A percentile compares a stretch with the other conserved stretches of the same genome.
phyloP scores from a whole-genome alignment of 768 basidiomycete species.

The Trametes cinnabarina region DNA sequence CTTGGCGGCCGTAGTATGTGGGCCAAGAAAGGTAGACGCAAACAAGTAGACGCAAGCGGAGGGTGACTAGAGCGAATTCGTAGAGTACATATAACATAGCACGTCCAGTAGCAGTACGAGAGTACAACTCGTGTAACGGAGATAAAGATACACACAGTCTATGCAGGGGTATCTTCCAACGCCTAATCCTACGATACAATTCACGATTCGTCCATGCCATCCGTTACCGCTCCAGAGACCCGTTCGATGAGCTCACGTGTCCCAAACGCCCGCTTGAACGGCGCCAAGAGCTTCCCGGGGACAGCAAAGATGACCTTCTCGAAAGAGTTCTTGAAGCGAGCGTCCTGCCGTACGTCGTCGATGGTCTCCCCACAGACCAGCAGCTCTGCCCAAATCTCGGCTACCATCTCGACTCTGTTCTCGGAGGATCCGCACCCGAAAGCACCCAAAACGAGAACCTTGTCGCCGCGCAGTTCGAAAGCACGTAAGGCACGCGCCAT shows the following conservation, averaged over 20 bases:
- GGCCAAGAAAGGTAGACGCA: no score
- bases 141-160: slow-evolving; percentile 8
- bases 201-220: not conserved
- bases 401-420: slow-evolving; percentile 42
- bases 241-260: slow-evolving; percentile 39
- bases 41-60: no score
- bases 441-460: slow-evolving; percentile 41
- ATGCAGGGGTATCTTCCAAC: slow-evolving; percentile 3
- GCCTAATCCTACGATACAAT: not conserved
- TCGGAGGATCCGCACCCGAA: slow-evolving; percentile 45
- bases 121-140: not conserved
- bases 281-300: slow-evolving; percentile 34
- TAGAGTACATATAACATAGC: no score
- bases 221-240: slow-evolving; percentile 18
- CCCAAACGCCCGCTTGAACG: slow-evolving; percentile 42
- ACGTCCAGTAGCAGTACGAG: not conserved
- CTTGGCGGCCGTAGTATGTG: no score
- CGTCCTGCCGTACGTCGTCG: slow-evolving; percentile 21
- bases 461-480: slow-evolving; percentile 42
- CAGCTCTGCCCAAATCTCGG: slow-evolving; percentile 46
- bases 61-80: no score
- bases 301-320: slow-evolving; percentile 45
- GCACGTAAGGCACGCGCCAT: slow-evolving; percentile 47
- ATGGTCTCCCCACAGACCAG: slow-evolving; percentile 35
- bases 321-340: slow-evolving; percentile 41